Evolutionary conservation across 768 basidiomycete species (phyloP).

Genomic region (Suillus plorans): DNA sequence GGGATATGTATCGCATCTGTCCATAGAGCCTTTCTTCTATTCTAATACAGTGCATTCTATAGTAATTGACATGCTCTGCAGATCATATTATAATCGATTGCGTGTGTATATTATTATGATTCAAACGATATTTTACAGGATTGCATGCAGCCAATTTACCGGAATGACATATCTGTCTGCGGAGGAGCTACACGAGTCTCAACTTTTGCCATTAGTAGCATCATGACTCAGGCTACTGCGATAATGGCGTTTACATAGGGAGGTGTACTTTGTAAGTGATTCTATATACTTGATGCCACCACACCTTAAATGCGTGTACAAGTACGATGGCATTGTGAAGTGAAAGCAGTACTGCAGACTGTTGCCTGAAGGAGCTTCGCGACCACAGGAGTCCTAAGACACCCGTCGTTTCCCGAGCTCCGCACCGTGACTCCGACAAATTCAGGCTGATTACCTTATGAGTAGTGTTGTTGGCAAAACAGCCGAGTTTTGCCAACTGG

Average conservation of each 20-base stretch:
- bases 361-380: background rate
- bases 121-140: background rate
- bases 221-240: too few species aligned
- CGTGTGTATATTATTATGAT: too few species aligned
- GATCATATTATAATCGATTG: too few species aligned
- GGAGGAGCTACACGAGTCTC: background rate
- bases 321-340: background rate
- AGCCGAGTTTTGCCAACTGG: too few species aligned
- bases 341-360: background rate
- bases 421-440: background rate
- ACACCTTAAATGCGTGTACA: background rate
- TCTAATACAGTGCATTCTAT: too few species aligned
- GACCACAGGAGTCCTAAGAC: background rate
- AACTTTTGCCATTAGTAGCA: background rate
- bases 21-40: too few species aligned
- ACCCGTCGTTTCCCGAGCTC: background rate
- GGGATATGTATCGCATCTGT: too few species aligned
- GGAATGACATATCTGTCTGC: background rate
- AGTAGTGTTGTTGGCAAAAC: too few species aligned
- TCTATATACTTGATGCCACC: background rate
- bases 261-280: background rate
- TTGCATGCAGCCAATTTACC: background rate
- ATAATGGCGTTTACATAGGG: background rate
- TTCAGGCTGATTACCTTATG: background rate
- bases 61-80: too few species aligned